Evolutionary conservation across 148 eudicot species (phyloP).

Genomic region (Cornus controversa): DNA sequence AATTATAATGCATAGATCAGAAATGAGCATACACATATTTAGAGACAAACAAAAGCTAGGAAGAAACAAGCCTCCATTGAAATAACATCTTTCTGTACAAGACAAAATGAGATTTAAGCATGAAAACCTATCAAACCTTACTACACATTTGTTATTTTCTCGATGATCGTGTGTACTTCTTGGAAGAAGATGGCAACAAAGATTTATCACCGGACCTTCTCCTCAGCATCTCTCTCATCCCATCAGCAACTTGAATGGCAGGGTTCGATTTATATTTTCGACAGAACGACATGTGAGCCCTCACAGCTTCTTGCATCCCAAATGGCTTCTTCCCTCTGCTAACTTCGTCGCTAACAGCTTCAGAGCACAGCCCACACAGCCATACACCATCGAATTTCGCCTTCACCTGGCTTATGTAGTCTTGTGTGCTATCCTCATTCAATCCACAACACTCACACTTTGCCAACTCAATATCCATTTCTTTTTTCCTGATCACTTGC

Average conservation of each 20-base stretch:
- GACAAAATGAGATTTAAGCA: neutral
- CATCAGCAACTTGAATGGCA: slow-evolving; percentile 62
- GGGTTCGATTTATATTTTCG: slow-evolving; percentile 61
- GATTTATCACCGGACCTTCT: slow-evolving; percentile 42
- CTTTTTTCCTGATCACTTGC: neutral
- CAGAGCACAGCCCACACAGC: slow-evolving; percentile 81
- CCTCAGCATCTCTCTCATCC: slow-evolving; percentile 67
- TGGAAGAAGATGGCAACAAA: slow-evolving; percentile 21
- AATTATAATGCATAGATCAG: too few species aligned
- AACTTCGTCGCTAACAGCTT: slow-evolving; percentile 68
- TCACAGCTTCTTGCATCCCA: slow-evolving; percentile 55
- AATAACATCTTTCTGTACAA: slow-evolving; percentile 17
- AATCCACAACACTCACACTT: slow-evolving; percentile 77
- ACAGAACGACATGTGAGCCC: slow-evolving; percentile 71
- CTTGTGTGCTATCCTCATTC: slow-evolving; percentile 71
- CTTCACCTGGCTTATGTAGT: slow-evolving; percentile 60
- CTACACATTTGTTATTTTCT: slow-evolving; percentile 23
- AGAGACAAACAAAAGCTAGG: slow-evolving; percentile 2
- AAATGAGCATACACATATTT: neutral
- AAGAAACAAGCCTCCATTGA: slow-evolving; percentile 5
- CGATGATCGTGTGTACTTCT: slow-evolving; percentile 33
- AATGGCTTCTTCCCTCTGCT: slow-evolving; percentile 21
- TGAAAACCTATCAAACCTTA: slow-evolving; percentile 6
- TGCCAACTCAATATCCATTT: slow-evolving; percentile 56
- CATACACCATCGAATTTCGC: slow-evolving; percentile 67